Evolutionary conservation across 495 filamentous ascomycete genomes (phyloP), one percentile per base, ranked within the genome.

Genomic region (Terfezia boudieri): DNA sequence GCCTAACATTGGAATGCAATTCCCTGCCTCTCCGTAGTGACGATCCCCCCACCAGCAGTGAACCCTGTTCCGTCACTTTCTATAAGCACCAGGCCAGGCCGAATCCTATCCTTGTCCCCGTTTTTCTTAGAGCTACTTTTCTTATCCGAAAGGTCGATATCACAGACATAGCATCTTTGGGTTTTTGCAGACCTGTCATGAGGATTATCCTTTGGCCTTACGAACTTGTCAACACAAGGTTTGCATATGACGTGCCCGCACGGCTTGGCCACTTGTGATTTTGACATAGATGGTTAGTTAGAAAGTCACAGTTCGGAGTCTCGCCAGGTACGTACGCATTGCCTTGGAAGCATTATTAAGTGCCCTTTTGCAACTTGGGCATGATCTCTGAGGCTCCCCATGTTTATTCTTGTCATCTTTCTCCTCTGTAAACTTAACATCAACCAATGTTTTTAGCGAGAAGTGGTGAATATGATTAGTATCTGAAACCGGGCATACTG

Each of bases 241-340:
- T 83, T 80, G 68, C 90, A 98, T 8, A 95, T 71, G 4, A 96
- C 86, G 61, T 98, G 90, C 0, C 90, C 90, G 63, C 90, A 98
- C 0, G 88, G 87, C 67, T 87, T 90, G 2, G 86, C 83, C 10
- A 98, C 74, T 73, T 50, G 46, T 32, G 36, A 22, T 14, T 22
- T 46, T 20, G 49, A 41, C 16, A 51, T 10, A 5, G 26, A 7
- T 37, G 14, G 52, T 36, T 56, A 22, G 36, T 4, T 23, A 51
- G 32, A 53, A 17, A 37, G 54, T 16, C 26, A 23, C 59, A 60
- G n/a, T 50, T 36, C 37, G 48, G 22, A 37, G 4, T 4, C 26
- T 32, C 7, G 26, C 26, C 7, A 32, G 26, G 7, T 11, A 71
- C 73, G 57, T 68, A 77, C 74, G 71, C 67, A 84, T 79, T 9